Conservation (phyloP, 2,329 filamentous ascomycete genomes). For the Alternaria dauci region DNA sequence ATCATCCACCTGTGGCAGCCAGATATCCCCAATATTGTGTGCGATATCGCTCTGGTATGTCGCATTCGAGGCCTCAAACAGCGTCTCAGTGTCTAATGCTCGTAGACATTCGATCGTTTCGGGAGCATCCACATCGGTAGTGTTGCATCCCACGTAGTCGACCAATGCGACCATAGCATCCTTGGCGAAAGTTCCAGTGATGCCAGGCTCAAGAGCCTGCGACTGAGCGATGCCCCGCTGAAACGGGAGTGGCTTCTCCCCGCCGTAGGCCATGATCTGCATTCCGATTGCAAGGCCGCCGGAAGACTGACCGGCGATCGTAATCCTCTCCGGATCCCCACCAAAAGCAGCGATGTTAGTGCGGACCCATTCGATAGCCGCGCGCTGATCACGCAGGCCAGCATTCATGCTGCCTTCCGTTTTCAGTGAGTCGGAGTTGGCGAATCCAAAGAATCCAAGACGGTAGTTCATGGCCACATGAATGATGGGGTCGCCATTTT, state of each 20-base stretch:
- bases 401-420: constrained; percentile 48
- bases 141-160: constrained; percentile 56
- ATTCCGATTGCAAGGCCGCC: constrained; percentile 44
- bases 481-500: constrained; percentile 53
- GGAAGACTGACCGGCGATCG: constrained; percentile 53
- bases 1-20: constrained; percentile 60
- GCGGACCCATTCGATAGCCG: constrained; percentile 52
- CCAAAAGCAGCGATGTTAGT: constrained; percentile 49
- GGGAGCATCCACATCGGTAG: constrained; percentile 49
- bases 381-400: constrained; percentile 51
- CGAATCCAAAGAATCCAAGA: constrained; percentile 52
- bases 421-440: constrained; percentile 44
- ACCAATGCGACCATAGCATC: constrained; percentile 58
- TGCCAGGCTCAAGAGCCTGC: constrained; percentile 62
- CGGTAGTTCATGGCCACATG: constrained; percentile 50
- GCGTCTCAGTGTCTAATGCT: constrained; percentile 51
- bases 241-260: constrained; percentile 39
- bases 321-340: constrained; percentile 48
- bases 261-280: constrained; percentile 48
- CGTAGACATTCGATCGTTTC: constrained; percentile 60
- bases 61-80: constrained; percentile 56
- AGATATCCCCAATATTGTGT: constrained; percentile 59
- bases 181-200: constrained; percentile 56
- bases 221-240: constrained; percentile 52
- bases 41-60: constrained; percentile 53